These are phyloP conservation scores for Suillus tomentosus DNA, from an alignment of 768 basidiomycete species.

Conservation along the genomic window DNA sequence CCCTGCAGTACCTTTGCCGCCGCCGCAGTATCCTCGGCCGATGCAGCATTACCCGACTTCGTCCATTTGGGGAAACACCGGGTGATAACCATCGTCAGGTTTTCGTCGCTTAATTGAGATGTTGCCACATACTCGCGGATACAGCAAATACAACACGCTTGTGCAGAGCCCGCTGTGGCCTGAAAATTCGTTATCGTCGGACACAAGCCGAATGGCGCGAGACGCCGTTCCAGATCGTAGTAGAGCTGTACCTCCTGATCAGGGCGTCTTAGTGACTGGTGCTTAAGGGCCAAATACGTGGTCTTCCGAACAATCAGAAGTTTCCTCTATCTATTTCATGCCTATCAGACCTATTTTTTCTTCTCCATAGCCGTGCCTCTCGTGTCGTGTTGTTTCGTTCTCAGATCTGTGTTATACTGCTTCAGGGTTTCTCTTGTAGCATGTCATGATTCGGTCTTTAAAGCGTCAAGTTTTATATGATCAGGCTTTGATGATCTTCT, in stretches of 20 bases:
- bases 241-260: background rate
- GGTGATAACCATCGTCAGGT: constrained; percentile 17
- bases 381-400: background rate
- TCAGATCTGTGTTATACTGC: background rate
- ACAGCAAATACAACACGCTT: constrained; percentile 2
- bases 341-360: background rate
- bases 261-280: background rate
- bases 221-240: background rate
- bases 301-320: constrained; percentile 6
- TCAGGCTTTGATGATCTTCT: constrained; percentile 1
- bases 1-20: constrained; percentile 18
- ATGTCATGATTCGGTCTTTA: background rate
- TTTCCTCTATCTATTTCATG: constrained; percentile 8
- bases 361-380: background rate
- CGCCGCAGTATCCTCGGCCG: constrained; percentile 17
- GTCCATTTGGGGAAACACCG: constrained; percentile 26
- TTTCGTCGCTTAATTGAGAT: background rate
- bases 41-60: constrained; percentile 26
- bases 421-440: background rate
- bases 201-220: background rate
- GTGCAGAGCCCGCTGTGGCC: constrained; percentile 3
- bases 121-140: background rate
- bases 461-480: background rate
- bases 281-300: background rate
- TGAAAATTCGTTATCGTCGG: constrained; percentile 3